Evolutionary conservation across 495 filamentous ascomycete genomes (phyloP).

Genomic region (Neurospora discreta): DNA sequence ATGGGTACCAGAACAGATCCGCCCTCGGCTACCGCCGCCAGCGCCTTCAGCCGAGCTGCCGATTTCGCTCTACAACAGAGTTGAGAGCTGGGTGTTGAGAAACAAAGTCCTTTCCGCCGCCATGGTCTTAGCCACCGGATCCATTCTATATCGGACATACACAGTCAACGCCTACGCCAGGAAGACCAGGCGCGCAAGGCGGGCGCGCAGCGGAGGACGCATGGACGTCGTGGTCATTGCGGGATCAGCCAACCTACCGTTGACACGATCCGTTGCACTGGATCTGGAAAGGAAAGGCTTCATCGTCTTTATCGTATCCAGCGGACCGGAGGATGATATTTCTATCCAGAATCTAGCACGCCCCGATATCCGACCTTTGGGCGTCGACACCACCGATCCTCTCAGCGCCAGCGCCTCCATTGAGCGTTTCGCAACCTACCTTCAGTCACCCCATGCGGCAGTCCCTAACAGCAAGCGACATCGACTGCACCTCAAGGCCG

Average conservation of each 20-base stretch:
- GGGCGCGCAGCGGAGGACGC: constrained; percentile 71
- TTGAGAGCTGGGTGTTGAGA: constrained; percentile 50
- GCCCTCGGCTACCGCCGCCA: constrained; percentile 44
- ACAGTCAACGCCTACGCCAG: constrained; percentile 46
- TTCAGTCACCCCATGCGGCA: constrained; percentile 60
- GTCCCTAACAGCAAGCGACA: constrained; percentile 61
- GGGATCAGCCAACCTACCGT: constrained; percentile 67
- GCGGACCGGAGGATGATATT: constrained; percentile 68
- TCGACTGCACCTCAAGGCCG: constrained; percentile 59
- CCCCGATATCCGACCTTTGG: constrained; percentile 68
- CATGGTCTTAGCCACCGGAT: constrained; percentile 56
- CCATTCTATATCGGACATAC: constrained; percentile 53
- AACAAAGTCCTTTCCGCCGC: constrained; percentile 62
- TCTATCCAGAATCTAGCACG: constrained; percentile 62
- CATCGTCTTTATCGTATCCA: constrained; percentile 82
- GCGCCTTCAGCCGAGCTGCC: constrained; percentile 26
- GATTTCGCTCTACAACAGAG: constrained; percentile 23
- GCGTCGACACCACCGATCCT: constrained; percentile 67
- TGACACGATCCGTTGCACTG: constrained; percentile 66
- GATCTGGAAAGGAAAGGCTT: constrained; percentile 89
- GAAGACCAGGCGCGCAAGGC: constrained; percentile 61
- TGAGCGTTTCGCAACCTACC: constrained; percentile 52
- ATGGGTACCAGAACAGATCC: constrained; percentile 60
- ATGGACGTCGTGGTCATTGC: constrained; percentile 86
- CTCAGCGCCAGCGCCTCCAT: constrained; percentile 45